Percentiles rank a stretch among this genome's conserved stretches.
Conservation (phyloP, 139 green algal genomes). For the Closterium sp. region DNA sequence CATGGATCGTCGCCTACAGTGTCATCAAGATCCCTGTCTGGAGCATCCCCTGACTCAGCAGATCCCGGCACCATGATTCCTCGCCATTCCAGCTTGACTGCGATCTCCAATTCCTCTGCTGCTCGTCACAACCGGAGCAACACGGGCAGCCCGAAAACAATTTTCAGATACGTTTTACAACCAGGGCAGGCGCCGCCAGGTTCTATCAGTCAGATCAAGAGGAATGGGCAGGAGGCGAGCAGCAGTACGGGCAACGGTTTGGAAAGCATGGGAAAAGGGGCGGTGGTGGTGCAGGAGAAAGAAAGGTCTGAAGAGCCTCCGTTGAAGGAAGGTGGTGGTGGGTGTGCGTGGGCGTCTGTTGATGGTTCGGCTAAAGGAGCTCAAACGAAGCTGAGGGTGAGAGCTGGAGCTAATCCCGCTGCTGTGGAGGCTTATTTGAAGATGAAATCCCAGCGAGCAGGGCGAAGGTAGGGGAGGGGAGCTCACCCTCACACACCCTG, state of each 20-base stretch:
- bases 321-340: background rate
- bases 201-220: background rate
- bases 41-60: background rate
- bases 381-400: background rate
- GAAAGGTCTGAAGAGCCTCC: too few species aligned
- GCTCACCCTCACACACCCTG: too few species aligned
- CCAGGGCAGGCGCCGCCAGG: background rate
- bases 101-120: background rate
- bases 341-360: background rate
- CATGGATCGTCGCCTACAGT: background rate
- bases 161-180: background rate
- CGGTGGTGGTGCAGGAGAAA: background rate
- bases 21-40: background rate
- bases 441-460: background rate
- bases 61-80: background rate
- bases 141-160: background rate
- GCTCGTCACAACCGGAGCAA: background rate
- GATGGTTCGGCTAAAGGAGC: background rate
- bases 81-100: background rate
- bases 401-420: background rate
- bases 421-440: background rate
- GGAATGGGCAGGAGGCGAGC: background rate
- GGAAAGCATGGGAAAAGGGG: background rate
- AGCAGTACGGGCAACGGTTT: background rate
- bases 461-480: background rate